Percentiles rank a stretch among this genome's conserved stretches.
These are phyloP conservation scores for Haematococcus lacustris DNA, from an alignment of 139 green algal species.

Conservation along the genomic window DNA sequence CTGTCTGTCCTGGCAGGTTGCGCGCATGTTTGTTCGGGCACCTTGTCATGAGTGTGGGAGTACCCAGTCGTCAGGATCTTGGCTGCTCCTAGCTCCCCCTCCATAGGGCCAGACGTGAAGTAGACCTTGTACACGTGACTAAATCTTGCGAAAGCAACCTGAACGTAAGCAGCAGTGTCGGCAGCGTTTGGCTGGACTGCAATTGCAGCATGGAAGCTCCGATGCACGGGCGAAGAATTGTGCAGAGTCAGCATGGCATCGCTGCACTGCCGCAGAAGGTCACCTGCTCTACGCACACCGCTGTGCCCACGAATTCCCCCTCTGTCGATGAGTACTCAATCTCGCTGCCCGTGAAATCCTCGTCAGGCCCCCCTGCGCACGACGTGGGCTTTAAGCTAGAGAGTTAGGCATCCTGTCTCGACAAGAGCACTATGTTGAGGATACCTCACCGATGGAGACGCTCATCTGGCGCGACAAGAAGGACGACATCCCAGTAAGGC, in stretches of 20 bases:
- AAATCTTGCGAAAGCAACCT: not conserved
- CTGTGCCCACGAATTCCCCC: not conserved
- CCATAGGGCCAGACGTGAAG: not conserved
- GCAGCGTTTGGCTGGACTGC: not conserved
- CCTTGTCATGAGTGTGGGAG: not conserved
- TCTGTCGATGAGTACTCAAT: not conserved
- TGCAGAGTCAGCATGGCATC: not conserved
- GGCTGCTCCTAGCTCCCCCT: not conserved
- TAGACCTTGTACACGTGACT: constrained; percentile 12
- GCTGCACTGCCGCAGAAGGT: not conserved
- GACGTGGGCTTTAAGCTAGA: too few species aligned
- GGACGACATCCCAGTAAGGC: too few species aligned
- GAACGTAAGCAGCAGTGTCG: not conserved
- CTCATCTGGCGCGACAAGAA: too few species aligned
- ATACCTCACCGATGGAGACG: too few species aligned
- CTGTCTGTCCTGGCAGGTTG: not conserved
- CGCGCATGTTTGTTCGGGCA: not conserved
- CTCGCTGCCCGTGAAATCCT: not conserved
- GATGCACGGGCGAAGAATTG: not conserved
- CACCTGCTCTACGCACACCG: not conserved
- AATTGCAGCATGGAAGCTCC: not conserved
- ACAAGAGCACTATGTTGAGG: too few species aligned
- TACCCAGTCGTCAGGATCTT: constrained; percentile 9
- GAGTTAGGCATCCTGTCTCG: too few species aligned
- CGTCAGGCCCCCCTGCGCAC: not conserved